These are phyloP conservation scores for Boletus vermiculosoides DNA, from an alignment of 768 basidiomycete species.

Conservation along the genomic window DNA sequence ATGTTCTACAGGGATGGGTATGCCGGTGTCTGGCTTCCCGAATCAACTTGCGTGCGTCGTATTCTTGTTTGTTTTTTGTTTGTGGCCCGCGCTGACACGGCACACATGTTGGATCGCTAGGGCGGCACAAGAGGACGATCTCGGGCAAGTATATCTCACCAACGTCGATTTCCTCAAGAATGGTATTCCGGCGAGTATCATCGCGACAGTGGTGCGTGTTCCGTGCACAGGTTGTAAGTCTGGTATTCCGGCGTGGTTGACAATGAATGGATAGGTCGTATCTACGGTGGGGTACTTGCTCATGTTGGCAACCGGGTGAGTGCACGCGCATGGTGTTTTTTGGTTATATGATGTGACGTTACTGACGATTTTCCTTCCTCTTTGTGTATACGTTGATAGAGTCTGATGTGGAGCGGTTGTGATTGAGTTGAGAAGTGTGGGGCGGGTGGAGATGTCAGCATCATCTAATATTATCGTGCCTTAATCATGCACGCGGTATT, in stretches of 20 bases:
- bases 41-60: conserved; percentile 87
- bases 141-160: conserved; percentile 84
- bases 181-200: conserved; percentile 90
- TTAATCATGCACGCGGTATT: background rate
- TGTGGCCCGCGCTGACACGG: background rate
- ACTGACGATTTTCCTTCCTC: background rate
- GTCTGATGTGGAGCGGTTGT: background rate
- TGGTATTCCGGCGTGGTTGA: background rate
- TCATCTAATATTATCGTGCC: background rate
- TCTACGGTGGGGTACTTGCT: conserved; percentile 18
- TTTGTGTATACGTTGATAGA: background rate
- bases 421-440: background rate
- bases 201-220: conserved; percentile 67
- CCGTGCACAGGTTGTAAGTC: background rate
- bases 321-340: background rate
- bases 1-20: conserved; percentile 96
- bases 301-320: conserved; percentile 19
- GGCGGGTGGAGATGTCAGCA: background rate
- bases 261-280: conserved; percentile 12
- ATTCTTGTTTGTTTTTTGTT: background rate
- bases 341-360: background rate
- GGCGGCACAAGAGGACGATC: conserved; percentile 91
- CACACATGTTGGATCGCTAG: conserved; percentile 35
- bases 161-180: conserved; percentile 91
- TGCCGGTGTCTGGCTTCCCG: conserved; percentile 99